These are phyloP conservation scores for Anethum foeniculum DNA, from an alignment of 140 eudicot species.

Conservation along the genomic window DNA sequence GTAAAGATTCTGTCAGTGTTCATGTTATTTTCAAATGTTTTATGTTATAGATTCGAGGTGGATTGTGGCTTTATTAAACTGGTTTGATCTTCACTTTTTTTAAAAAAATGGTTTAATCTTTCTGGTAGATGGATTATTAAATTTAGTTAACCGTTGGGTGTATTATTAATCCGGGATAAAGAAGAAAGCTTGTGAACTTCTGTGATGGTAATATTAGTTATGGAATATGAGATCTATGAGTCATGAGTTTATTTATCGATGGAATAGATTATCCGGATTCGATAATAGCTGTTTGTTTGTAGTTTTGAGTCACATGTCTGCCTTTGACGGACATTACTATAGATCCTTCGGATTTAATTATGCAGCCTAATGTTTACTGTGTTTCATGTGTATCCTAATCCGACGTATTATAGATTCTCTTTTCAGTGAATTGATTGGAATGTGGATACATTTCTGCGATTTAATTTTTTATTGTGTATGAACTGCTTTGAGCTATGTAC, in stretches of 20 bases:
- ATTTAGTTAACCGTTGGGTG: constrained; percentile 1
- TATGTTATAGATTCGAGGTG: background rate
- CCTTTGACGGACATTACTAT: background rate
- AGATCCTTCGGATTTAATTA: background rate
- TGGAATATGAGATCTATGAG: background rate
- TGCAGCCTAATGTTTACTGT: background rate
- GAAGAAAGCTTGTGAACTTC: background rate
- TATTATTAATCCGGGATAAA: background rate
- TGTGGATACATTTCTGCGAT: background rate
- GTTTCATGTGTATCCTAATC: background rate
- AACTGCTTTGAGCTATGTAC: background rate
- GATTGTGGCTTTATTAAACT: background rate
- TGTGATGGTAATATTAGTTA: background rate
- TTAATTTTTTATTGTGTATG: background rate
- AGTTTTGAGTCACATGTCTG: background rate
- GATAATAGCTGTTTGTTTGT: background rate
- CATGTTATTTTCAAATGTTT: background rate
- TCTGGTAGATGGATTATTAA: background rate
- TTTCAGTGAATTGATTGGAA: background rate
- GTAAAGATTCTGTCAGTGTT: background rate
- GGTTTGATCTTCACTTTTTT: background rate
- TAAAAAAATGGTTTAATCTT: background rate
- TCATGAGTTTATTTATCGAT: background rate
- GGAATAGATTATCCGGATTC: background rate
- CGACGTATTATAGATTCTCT: background rate